Evolutionary conservation across 805 yeast genomes (phyloP).

Genomic region (Starmera pachycereana): DNA sequence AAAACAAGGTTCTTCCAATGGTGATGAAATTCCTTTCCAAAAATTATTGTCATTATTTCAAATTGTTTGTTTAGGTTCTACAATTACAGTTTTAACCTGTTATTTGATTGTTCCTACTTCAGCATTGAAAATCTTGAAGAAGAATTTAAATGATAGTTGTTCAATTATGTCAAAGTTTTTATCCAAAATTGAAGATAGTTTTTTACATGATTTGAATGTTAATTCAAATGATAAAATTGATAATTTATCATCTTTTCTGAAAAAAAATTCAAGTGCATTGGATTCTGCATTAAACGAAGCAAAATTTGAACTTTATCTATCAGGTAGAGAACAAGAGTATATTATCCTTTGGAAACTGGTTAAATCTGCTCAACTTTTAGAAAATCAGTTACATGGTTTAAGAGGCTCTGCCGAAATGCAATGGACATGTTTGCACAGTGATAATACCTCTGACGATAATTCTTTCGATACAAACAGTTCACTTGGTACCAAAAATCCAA

Average conservation of each 20-base stretch:
- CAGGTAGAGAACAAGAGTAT: slow-evolving; percentile 50
- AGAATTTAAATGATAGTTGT: slow-evolving; percentile 38
- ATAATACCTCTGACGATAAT: not conserved
- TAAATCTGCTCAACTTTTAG: slow-evolving; percentile 38
- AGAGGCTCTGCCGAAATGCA: slow-evolving; percentile 61
- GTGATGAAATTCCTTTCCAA: slow-evolving; percentile 43
- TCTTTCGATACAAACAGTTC: not conserved
- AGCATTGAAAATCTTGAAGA: slow-evolving; percentile 38
- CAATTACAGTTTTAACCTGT: slow-evolving; percentile 49
- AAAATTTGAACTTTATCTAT: slow-evolving; percentile 43
- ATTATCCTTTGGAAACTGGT: slow-evolving; percentile 34
- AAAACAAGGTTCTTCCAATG: slow-evolving; percentile 60
- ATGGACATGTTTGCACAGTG: slow-evolving; percentile 37
- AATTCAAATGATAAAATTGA: slow-evolving; percentile 24
- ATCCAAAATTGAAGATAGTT: slow-evolving; percentile 37
- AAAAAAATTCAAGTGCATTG: slow-evolving; percentile 29
- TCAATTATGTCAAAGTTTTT: slow-evolving; percentile 41
- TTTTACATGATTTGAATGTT: slow-evolving; percentile 31
- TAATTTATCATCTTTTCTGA: slow-evolving; percentile 27
- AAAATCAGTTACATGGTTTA: slow-evolving; percentile 56
- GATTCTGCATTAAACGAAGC: slow-evolving; percentile 43
- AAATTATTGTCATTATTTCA: slow-evolving; percentile 42
- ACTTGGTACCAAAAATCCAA: not conserved
- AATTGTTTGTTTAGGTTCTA: slow-evolving; percentile 53
- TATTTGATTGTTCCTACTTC: slow-evolving; percentile 54